Percentiles rank a stretch among this genome's conserved stretches.
Evolutionary conservation across 768 basidiomycete genomes (phyloP).

Genomic region (Amanita phalloides): DNA sequence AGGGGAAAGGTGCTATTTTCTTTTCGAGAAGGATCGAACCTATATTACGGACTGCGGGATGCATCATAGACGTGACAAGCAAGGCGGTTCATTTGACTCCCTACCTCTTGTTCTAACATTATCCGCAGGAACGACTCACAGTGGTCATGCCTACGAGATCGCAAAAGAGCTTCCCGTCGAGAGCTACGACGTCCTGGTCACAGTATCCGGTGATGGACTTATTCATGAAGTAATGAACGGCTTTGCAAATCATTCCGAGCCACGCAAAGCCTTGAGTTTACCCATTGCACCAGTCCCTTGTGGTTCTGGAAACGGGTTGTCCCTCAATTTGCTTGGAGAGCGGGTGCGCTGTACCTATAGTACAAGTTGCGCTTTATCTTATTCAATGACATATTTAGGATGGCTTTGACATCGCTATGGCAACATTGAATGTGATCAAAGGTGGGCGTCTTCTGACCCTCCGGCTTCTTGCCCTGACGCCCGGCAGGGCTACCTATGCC

Average conservation of each 20-base stretch:
- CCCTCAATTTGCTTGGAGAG: conserved; percentile 59
- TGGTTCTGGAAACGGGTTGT: conserved; percentile 72
- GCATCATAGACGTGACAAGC: conserved; percentile 54
- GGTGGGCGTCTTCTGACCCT: conserved; percentile 26
- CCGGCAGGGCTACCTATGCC: conserved; percentile 57
- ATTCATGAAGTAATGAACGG: conserved; percentile 82
- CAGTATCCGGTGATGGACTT: conserved; percentile 78
- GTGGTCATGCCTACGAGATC: conserved; percentile 58
- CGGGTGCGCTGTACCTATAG: conserved; percentile 25
- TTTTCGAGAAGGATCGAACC: conserved; percentile 58
- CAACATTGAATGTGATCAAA: conserved; percentile 73
- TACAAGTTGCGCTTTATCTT: background rate
- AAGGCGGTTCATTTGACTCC: conserved; percentile 15
- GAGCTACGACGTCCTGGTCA: conserved; percentile 59
- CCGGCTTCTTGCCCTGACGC: background rate
- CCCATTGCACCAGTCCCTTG: conserved; percentile 75
- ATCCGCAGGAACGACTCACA: conserved; percentile 46
- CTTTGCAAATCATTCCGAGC: conserved; percentile 53
- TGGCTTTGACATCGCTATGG: conserved; percentile 61
- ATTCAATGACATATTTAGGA: conserved; percentile 26
- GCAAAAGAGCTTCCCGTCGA: conserved; percentile 40
- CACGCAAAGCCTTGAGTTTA: conserved; percentile 47
- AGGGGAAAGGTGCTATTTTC: conserved; percentile 53
- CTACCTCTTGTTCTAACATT: background rate
- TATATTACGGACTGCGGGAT: conserved; percentile 58